Evolutionary conservation across 805 yeast species (phyloP).

Genomic region (Candida berthetii): DNA sequence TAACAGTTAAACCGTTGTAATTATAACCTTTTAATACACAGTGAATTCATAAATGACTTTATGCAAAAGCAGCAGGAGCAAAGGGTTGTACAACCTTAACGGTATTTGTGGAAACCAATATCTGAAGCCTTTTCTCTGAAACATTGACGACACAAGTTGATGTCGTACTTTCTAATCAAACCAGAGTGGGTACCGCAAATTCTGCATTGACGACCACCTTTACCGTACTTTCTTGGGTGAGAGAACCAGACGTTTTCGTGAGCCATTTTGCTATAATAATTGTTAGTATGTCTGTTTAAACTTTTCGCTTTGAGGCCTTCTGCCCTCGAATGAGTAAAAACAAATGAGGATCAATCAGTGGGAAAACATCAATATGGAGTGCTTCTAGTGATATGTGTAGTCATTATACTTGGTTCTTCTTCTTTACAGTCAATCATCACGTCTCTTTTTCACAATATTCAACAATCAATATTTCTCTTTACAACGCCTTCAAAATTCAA

Average conservation of each 20-base stretch:
- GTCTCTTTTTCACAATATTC: too few relatives aligned
- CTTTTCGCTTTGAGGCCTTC: too few relatives aligned
- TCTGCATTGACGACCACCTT: conserved; percentile 99
- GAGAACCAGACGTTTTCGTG: conserved; percentile 99
- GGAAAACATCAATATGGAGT: too few relatives aligned
- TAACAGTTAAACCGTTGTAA: not conserved
- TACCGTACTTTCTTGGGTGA: conserved; percentile 99
- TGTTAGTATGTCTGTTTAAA: not conserved
- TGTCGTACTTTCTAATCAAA: conserved; percentile 99
- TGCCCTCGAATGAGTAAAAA: too few relatives aligned
- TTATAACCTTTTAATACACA: conserved; percentile 13
- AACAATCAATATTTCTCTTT: too few relatives aligned
- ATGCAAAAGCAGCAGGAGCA: conserved; percentile 5
- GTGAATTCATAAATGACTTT: conserved; percentile 9
- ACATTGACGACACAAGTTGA: conserved; percentile 99
- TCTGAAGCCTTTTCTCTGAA: conserved; percentile 99
- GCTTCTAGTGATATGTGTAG: too few relatives aligned
- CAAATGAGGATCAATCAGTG: too few relatives aligned
- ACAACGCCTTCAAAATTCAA: too few relatives aligned
- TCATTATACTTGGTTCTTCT: too few relatives aligned
- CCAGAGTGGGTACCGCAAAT: conserved; percentile 98
- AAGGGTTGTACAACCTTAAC: conserved; percentile 46
- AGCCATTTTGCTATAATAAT: conserved; percentile 69
- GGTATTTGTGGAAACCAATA: conserved; percentile 98
- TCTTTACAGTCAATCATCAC: too few relatives aligned